Conservation (phyloP, 345 rosid genomes). For the Angophora floribunda region DNA sequence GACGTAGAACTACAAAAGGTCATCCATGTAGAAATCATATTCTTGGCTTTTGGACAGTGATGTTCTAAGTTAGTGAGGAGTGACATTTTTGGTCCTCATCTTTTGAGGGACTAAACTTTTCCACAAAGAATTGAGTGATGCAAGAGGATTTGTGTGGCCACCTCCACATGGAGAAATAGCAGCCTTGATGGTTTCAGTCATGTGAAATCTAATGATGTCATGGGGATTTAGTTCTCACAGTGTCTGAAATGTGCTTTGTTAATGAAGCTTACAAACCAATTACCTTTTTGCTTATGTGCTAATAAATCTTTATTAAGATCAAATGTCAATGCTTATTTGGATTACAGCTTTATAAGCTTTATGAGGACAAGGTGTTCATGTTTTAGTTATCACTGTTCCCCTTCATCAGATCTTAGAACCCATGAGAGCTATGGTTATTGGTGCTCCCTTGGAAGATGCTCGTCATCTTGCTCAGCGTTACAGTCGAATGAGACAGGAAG, state of each 20-base stretch:
- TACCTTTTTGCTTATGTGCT: background rate
- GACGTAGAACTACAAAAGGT: background rate
- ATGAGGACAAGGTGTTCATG: background rate
- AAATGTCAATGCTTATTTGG: background rate
- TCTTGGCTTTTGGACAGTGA: background rate
- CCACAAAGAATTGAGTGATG: background rate
- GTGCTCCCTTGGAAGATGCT: constrained; percentile 85
- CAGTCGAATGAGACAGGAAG: constrained; percentile 98
- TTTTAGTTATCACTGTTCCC: background rate
- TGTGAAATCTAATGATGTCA: background rate
- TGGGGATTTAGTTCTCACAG: background rate
- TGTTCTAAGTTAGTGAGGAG: background rate
- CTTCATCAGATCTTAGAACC: constrained; percentile 72
- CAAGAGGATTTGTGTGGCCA: background rate
- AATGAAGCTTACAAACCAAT: background rate
- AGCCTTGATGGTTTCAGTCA: background rate
- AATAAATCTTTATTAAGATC: background rate
- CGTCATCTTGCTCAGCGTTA: constrained; percentile 98
- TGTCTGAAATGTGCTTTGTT: background rate
- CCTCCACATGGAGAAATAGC: background rate
- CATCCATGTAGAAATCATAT: background rate
- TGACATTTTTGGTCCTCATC: background rate
- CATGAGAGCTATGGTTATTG: constrained; percentile 71
- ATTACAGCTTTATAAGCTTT: background rate
- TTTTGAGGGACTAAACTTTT: background rate